Base-by-base conservation (phyloP, 805 yeast genomes). In the Teunomyces barrocoloradensis region DNA sequence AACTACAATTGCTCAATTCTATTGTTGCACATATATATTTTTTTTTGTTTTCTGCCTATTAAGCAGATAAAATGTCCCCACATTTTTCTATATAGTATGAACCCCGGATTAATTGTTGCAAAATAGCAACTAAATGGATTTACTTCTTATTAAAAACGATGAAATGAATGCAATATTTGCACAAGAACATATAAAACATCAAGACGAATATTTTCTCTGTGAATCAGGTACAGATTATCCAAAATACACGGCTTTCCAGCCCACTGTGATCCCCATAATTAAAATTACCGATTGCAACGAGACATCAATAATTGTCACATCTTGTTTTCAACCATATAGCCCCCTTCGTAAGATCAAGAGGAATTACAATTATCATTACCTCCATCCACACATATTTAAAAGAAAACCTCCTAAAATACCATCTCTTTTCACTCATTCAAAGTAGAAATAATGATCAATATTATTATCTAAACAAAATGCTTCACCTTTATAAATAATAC, bases 401-500 rank as follows among this genome's bases (percentile, higher is more conserved):
- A 32, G 34, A 13, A 32, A 13, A 10, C 17, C 7, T n/a, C 34
- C 3, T 0, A 32, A 7, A 13, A 6, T 32, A 6, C 34, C 34
- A 4, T 32, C 34, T 13, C 18, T 32, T 32, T 13, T 13, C 18
- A 13, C 10, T 13, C 18, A 32, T 9, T 32, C 11, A 7, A 7
- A 7, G 3, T 9, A 30, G 13, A 7, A 5, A 5, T 17, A 11
- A 32, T 35, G 5, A 5, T 18, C 17, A 20, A 32, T 35, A 18
- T 35, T 6, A 6, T 1, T 6, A 17, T 5, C 35, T 35, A 35
- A 35, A 18, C 9, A 35, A 35, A 20, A 20, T 35, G 61, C 44
- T 55, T 61, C 10, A 66, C 67, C 47, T 68, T 61, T 3, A 57
- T 50, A 37, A 63, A 65, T 12, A 61, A 49, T 7, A 57, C 45